Base-by-base conservation (phyloP, 139 green algal species). In the Diplosphaera chodatii region DNA sequence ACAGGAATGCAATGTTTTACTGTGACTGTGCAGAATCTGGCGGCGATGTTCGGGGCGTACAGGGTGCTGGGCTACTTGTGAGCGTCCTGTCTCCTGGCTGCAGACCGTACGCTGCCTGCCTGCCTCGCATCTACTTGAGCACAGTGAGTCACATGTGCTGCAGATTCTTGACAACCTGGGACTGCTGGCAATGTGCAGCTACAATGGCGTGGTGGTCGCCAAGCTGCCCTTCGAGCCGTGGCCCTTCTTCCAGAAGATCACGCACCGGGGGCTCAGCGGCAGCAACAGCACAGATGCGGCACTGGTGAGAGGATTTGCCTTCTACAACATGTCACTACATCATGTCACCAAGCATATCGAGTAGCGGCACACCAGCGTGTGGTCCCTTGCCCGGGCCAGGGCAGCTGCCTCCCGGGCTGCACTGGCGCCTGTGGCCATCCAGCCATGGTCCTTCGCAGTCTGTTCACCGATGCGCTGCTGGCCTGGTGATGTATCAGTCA, bases 211-310 rank as follows among this genome's bases (percentile, higher is more conserved):
- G 27, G 41, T 76, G 0, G 56, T 78, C 13, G 73, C 73, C 30
- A 78, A 78, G 33, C 55, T 78, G 66, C 73, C 73, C 1, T 78
- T 78, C 55, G 66, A 69, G 33, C 55, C 73, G 1, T 34, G 40
- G 16, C 63, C 32, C 31, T 25, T 70, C 2, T 22, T 78, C 6
- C 27, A 34, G 22, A 78, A 73, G 29, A 4, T 78, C 5, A 29
- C 67, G 29, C 73, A 78, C 56, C 32, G 73, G 16, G 66, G 66
- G 0, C 28, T 78, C 13, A n/a, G 32, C 1, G 23, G 32, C 22
- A 40, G 33, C 10, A 32, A 59, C 15, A 21, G 29, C 22, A 69
- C 71, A 32, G 73, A 78, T 56, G 72, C 66, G 32, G 29, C 65
- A 30, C 27, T 78, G 55, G 73, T 78, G 18, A 66, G 72, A n/a